These are phyloP conservation scores for Blastobotrys peoriensis DNA, from an alignment of 805 yeast species.

Conservation along the genomic window DNA sequence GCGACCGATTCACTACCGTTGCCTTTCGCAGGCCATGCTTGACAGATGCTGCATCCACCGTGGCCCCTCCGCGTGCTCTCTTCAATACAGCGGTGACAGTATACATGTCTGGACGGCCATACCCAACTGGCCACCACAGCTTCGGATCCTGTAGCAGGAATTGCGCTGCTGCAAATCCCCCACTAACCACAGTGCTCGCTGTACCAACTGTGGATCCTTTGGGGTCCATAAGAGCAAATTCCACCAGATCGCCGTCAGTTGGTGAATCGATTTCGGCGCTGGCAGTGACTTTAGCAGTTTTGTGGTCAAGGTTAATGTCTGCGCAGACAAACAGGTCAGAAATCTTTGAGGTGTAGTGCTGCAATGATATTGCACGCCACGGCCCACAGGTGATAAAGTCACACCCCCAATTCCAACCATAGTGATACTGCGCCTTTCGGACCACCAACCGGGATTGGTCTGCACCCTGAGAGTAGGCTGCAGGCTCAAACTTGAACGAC, in stretches of 20 bases:
- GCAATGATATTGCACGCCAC: slow-evolving; percentile 33
- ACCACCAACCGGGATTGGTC: slow-evolving; percentile 38
- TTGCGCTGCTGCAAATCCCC: background rate
- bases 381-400: slow-evolving; percentile 40
- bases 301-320: background rate
- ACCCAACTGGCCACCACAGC: slow-evolving; percentile 39
- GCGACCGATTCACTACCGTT: slow-evolving; percentile 38
- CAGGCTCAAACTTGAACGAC: slow-evolving; percentile 1
- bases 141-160: slow-evolving; percentile 19
- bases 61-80: slow-evolving; percentile 2
- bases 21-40: background rate
- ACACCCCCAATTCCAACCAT: slow-evolving; percentile 56
- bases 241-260: background rate
- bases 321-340: slow-evolving; percentile 16
- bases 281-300: background rate
- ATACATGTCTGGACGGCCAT: slow-evolving; percentile 36
- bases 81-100: too few relatives aligned
- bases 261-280: slow-evolving; percentile 6
- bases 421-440: slow-evolving; percentile 49
- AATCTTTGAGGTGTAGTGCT: slow-evolving; percentile 20
- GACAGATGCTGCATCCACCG: background rate
- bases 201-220: background rate
- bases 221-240: background rate
- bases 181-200: background rate
- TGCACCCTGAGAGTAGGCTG: slow-evolving; percentile 29